Evolutionary conservation across 352 stramenopile species (phyloP), one percentile per base, ranked within the genome.

Genomic region (Globisporangium splendens): DNA sequence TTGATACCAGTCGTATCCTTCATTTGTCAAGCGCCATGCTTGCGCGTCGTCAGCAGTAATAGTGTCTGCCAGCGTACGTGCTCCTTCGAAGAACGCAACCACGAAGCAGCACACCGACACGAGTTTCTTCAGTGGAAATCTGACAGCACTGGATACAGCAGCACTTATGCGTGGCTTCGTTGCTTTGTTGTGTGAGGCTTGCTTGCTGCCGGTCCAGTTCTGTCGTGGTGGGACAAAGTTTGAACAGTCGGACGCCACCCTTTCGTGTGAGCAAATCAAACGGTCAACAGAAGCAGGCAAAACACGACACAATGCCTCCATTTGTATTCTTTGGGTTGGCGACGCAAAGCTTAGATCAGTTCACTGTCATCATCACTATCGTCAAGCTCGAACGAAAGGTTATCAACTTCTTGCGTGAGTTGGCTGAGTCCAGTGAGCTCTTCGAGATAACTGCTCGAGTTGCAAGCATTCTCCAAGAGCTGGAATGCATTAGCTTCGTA

Each of bases 371-470:
- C 79, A 35, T 88, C 77, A 38, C 73, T 88, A 48, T 88, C 80
- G 18, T 89, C 78, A 3, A 89, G 59, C 44, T 93, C 85, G 18
- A 92, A 72, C 44, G 83, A 65, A 10, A 89, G 63, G 13, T 69
- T 61, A 22, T 95, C 82, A 0, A 79, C 80, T 14, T 83, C 65
- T 41, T 83, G 51, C 5, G 77, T 86, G 0, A 93, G 65, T 28
- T 79, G 65, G 39, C 83, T 68, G 15, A 95, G 61, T 0, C 85
- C 85, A 39, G 85, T 95, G 44, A 95, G 77, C 39, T 93, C 79
- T 64, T 95, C 83, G 28, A 95, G 59, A 58, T 85, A 93, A n/a
- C 67, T 55, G 3, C 68, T 81, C 3, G 75, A 85, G 65, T 91
- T 88, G 59, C 82, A 94, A 13, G 78, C 83, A 13, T 79, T 76